Evolutionary conservation across 345 rosid species (phyloP), one percentile per base, ranked within the genome.

Genomic region (Noccaea bulbosa): DNA sequence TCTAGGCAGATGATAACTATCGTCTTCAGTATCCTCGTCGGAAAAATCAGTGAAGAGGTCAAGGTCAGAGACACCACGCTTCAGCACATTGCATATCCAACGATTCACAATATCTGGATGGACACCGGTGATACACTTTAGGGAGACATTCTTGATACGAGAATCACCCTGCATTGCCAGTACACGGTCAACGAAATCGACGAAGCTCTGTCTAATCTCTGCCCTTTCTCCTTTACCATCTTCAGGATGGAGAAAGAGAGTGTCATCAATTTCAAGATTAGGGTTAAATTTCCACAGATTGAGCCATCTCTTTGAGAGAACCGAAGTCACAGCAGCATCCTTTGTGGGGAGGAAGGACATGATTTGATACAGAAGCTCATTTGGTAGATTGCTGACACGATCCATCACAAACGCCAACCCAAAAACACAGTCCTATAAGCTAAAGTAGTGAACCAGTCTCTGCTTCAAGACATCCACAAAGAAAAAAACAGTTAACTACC

Each of bases 81-180:
- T 3, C 33, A 67, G n/a, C 2, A 67, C 62, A 17, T 30, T 67
- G 17, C 62, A 4, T 7, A 67, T 67, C 71, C 71, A 67, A 53
- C 51, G 41, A 32, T 67, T 20, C 8, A 53, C 62, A 41, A 5
- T 5, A 11, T 11, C 15, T 2, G 52, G 15, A 32, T 53, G n/a
- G 48, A 53, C 2, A 5, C 30, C 39, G 2, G 62, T 41, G 8
- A 67, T 40, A 30, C 52, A 67, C 52, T 53, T 53, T 2, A 67
- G 16, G 4, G 71, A 40, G 52, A 41, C 11, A 1, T 32, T 67
- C 5, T 41, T 3, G 14, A 67, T 30, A 5, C 52, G 16, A 53
- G 34, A 53, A 11, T 67, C 17, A 5, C 32, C 43, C 16, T 67
- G 62, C 51, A 6, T 5, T 6, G 61, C 71, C 2, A 67, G 7